Base-by-base conservation (phyloP, 352 stramenopile genomes). In the Globisporangium polare region DNA sequence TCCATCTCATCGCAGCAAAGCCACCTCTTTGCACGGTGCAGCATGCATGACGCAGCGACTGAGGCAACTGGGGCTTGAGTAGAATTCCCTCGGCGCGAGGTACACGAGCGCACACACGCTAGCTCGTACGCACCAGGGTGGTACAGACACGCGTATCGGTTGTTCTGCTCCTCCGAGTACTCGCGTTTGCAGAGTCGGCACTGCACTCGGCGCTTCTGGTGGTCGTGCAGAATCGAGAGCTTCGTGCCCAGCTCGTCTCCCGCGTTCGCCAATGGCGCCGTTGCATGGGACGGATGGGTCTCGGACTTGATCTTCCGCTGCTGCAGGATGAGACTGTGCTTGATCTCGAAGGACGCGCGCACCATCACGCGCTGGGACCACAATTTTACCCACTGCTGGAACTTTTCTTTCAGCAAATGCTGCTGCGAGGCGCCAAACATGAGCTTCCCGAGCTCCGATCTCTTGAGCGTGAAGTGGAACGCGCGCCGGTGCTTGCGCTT, bases 141-240 rank as follows among this genome's bases (percentile, higher is more conserved):
- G 27, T 90, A 93, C 1, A 68, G 46, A 46, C 84, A 93, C 13
- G 82, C 70, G 41, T 74, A 88, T 3, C 74, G 68, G 37, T 78
- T 82, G 60, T 93, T 93, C 42, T 91, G 82, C 20, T 80, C 75
- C 46, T 93, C 82, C 0, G 84, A 83, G 68, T 92, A 93, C 49
- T 80, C 73, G 15, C 62, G 58, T 31, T 78, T 72, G 60, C 84
- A 93, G 10, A 93, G 60, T 5, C 82, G 74, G 51, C 84, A 93
- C 29, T 74, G 63, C 3, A 87, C 15, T n/a, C 64, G 55, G 4
- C 77, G 71, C 50, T 78, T 74, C 24, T 93, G 84, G 29, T 90
- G 72, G 33, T 83, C 65, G 50, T 89, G 82, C 37, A 93, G 57
- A 1, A 84, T 65, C 3, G 82, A 78, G 2, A 89, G 62, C 50